Base-by-base conservation (phyloP, 768 basidiomycete genomes). In the Suillus subalutaceus region DNA sequence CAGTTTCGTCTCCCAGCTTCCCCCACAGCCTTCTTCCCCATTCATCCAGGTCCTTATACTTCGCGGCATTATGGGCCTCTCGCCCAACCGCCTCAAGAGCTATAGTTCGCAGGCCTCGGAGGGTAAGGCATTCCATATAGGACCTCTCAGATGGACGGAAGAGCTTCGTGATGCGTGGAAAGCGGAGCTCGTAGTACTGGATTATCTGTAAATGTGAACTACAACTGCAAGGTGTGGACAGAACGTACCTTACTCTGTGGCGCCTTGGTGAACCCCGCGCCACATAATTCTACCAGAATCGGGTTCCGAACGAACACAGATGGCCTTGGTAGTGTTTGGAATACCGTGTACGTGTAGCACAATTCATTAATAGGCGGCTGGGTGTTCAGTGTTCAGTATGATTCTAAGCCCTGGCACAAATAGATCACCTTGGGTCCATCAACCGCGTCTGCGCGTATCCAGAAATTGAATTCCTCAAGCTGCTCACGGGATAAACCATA, bases 181-280 rank as follows among this genome's bases (percentile, higher is more conserved):
- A 96, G 26, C 95, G 89, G 6, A 95, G 81, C 68, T 92, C 92
- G 73, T 96, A 96, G 71, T 89, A 82, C 93, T 94, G 66, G 16
- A 65, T 59, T 50, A 26, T 16, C 48, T 26, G 26, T 48, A 55
- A 2, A 40, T 67, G 63, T 35, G 38, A 55, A 43, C 63, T 59
- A 43, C 13, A 12, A 59, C 44, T 37, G 44, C 15, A 9, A 10
- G 18, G 18, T n/a, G 12, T 8, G 6, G 41, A 63, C 40, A 50
- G 1, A 38, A 10, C 35, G 62, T 63, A 92, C 92, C 71, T 84
- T 79, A 72, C 85, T 85, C 32, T 78, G 69, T 0, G 81, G 79
- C n/a, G 88, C 77, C 73, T 91, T 92, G 38, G 90, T 90, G 71
- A 94, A 96, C 2, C 94, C 91, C 5, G 91, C 94, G 15, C 94